Conservation (phyloP, 805 yeast genomes). For the Cyberlindnera euphorbiiphila region DNA sequence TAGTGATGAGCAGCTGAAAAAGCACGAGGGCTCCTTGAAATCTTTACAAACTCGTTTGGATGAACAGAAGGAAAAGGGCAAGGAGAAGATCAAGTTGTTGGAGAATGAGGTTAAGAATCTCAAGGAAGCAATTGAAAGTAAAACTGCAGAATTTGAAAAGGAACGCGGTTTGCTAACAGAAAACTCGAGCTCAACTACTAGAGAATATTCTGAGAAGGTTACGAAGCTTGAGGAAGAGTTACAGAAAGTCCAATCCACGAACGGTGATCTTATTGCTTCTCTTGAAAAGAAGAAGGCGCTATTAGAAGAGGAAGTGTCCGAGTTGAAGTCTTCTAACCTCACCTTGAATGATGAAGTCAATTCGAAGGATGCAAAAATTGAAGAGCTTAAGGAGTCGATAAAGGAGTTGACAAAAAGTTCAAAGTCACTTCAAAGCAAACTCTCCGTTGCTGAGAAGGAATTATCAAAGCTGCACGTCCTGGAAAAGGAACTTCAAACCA, state of each 20-base stretch:
- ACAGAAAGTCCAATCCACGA: conserved; percentile 13
- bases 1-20: conserved; percentile 7
- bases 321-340: conserved; percentile 13
- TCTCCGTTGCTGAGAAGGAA: conserved; percentile 2
- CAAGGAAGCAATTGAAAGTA: conserved; percentile 34
- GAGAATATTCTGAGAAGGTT: conserved; percentile 46
- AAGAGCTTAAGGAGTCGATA: conserved; percentile 6
- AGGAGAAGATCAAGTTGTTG: conserved; percentile 22
- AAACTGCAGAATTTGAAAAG: conserved; percentile 43
- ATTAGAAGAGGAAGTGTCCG: conserved; percentile 16
- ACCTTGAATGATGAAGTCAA: conserved; percentile 6
- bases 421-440: conserved; percentile 1
- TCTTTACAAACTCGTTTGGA: conserved; percentile 20
- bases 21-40: conserved; percentile 15
- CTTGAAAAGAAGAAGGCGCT: conserved; percentile 14
- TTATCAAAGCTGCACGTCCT: not conserved
- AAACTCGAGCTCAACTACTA: conserved; percentile 45
- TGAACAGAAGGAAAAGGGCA: conserved; percentile 21
- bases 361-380: conserved; percentile 7
- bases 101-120: conserved; percentile 30
- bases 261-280: conserved; percentile 4
- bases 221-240: conserved; percentile 37
- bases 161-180: conserved; percentile 46
- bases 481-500: conserved; percentile 2
- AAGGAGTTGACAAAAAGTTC: not conserved